phyloP scores from a whole-genome alignment of 345 rosid species.

The Eucalyptus albens region DNA sequence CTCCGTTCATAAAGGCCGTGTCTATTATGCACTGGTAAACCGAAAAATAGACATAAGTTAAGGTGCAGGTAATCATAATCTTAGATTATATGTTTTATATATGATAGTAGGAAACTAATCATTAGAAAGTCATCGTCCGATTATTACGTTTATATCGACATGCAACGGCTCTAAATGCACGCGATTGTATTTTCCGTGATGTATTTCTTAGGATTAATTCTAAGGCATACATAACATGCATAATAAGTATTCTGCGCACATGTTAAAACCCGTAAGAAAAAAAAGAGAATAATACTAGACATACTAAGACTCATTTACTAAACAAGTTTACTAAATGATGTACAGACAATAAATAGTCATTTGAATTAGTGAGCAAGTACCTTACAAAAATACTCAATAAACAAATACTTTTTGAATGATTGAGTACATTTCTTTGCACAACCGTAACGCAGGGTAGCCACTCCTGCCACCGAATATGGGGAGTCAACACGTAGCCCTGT shows the following conservation, averaged over 20 bases:
- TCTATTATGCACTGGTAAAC: not conserved
- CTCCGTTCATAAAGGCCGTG: not conserved
- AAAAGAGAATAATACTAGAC: not conserved
- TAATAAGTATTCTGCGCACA: not conserved
- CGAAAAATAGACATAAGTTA: not conserved
- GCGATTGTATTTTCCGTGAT: not conserved
- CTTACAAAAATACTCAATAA: not conserved
- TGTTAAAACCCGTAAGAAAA: not conserved
- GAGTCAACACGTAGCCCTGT: not conserved
- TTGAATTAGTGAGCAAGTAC: not conserved
- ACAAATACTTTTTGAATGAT: not conserved
- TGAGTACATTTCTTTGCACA: not conserved
- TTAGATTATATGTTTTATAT: not conserved
- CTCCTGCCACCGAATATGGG: not conserved
- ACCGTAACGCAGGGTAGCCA: not conserved
- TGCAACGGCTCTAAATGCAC: not conserved
- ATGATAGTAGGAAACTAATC: not conserved
- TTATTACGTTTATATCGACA: not conserved
- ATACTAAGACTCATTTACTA: not conserved
- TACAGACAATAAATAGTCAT: not conserved
- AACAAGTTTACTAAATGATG: not conserved
- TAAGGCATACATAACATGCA: not conserved
- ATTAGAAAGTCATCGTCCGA: not conserved
- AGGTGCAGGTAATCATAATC: not conserved
- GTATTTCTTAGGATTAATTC: not conserved